Conservation (phyloP, 2,329 filamentous ascomycete species). For the Fusarium sp. region DNA sequence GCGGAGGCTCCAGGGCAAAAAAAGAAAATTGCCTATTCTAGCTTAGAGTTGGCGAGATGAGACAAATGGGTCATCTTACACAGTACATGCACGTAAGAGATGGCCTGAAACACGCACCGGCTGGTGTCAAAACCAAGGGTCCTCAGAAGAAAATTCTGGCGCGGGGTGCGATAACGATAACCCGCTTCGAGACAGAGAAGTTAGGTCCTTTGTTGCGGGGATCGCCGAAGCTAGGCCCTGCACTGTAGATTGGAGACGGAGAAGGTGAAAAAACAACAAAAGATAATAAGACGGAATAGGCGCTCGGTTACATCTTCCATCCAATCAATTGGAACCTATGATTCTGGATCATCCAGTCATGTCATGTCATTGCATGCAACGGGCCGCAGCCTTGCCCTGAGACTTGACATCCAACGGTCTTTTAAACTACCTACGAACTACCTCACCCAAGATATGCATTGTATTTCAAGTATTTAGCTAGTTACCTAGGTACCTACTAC, state of each 20-base stretch:
- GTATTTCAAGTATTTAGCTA: no score
- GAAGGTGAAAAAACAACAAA: neutral
- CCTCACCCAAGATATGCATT: neutral
- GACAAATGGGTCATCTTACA: slow-evolving; percentile 23
- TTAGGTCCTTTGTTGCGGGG: slow-evolving; percentile 5
- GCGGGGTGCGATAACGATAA: slow-evolving; percentile 59
- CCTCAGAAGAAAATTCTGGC: slow-evolving; percentile 43
- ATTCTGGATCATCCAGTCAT: neutral
- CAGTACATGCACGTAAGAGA: slow-evolving; percentile 6
- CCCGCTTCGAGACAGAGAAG: slow-evolving; percentile 39
- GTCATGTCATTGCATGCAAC: slow-evolving; percentile 23
- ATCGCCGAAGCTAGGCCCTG: slow-evolving; percentile 19
- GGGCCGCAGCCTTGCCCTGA: slow-evolving; percentile 22
- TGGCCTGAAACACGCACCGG: slow-evolving; percentile 29
- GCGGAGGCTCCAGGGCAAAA: slow-evolving; percentile 31
- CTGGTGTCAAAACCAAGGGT: slow-evolving; percentile 27
- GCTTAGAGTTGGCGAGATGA: slow-evolving; percentile 32
- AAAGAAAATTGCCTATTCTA: slow-evolving; percentile 15
- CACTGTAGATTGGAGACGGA: neutral
- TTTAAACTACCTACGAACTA: neutral
- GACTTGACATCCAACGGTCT: slow-evolving; percentile 11
- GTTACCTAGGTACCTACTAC: no score
- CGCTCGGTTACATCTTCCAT: slow-evolving; percentile 3
- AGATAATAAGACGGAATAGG: slow-evolving; percentile 7
- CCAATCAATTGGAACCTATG: slow-evolving; percentile 11